These are phyloP conservation scores for Penicillium flavigenum DNA, from an alignment of 495 filamentous ascomycete genomes.

Conservation along the genomic window DNA sequence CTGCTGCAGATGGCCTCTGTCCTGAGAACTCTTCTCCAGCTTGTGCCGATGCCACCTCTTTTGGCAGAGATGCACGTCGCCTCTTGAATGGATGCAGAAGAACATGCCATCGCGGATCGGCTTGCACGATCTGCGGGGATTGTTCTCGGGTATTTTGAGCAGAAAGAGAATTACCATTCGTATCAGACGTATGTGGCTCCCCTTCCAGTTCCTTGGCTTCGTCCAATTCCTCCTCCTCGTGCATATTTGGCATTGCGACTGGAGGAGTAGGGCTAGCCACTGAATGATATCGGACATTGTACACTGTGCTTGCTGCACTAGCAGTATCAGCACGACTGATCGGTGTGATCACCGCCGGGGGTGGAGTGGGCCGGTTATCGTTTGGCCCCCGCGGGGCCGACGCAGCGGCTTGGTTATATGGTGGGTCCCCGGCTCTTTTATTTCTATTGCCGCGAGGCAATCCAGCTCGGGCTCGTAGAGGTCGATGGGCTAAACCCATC, in stretches of 20 bases:
- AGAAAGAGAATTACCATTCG: conserved; percentile 14
- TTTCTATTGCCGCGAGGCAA: conserved; percentile 28
- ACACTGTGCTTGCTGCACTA: conserved; percentile 78
- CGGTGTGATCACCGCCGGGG: conserved; percentile 64
- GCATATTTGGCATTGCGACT: conserved; percentile 41
- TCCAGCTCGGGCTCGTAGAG: conserved; percentile 38
- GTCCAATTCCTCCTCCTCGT: conserved; percentile 36
- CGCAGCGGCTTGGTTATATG: conserved; percentile 18
- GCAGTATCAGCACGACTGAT: conserved; percentile 76
- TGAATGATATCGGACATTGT: conserved; percentile 80
- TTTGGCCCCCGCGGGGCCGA: conserved; percentile 22
- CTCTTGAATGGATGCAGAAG: conserved; percentile 55
- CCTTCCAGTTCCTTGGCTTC: conserved; percentile 34
- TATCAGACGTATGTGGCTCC: conserved; percentile 13
- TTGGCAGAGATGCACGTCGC: conserved; percentile 52
- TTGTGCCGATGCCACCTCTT: conserved; percentile 53
- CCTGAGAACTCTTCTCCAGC: conserved; percentile 38
- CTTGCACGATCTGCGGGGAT: conserved; percentile 37
- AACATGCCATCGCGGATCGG: conserved; percentile 48
- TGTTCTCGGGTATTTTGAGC: conserved; percentile 27
- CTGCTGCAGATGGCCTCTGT: conserved; percentile 21
- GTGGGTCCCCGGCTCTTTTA: conserved; percentile 20
- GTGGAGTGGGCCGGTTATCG: conserved; percentile 57
- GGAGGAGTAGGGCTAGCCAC: conserved; percentile 65
- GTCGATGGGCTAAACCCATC: conserved; percentile 41